Percentiles rank a stretch among this genome's conserved stretches.
Conservation (phyloP, 148 eudicot genomes). For the Talinum fruticosum region DNA sequence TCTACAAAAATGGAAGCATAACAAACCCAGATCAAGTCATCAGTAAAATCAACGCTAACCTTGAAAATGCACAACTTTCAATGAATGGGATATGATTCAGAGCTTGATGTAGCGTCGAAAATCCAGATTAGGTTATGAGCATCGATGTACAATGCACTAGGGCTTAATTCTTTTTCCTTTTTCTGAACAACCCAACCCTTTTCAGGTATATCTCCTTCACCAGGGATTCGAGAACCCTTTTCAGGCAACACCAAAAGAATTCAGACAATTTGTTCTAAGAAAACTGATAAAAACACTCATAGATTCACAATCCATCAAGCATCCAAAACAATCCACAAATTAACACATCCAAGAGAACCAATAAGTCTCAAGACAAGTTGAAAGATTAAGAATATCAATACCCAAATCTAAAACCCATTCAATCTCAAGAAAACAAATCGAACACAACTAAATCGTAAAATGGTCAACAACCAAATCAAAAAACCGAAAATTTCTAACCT, state of each 20-base stretch:
- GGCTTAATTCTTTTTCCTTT: too few relatives aligned
- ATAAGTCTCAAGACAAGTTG: neutral
- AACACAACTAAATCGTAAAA: neutral
- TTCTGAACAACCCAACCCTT: too few relatives aligned
- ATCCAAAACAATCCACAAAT: neutral
- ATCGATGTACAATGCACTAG: too few relatives aligned
- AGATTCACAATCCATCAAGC: neutral
- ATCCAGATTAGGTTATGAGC: neutral
- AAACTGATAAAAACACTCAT: neutral
- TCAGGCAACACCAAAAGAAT: neutral
- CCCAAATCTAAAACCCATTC: neutral
- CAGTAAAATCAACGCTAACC: slow-evolving; percentile 7
- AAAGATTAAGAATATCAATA: neutral
- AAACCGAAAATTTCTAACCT: slow-evolving; percentile 42
- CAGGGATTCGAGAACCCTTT: slow-evolving; percentile 5
- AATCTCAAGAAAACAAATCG: neutral
- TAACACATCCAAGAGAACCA: neutral
- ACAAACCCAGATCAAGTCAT: neutral
- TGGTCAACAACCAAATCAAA: neutral
- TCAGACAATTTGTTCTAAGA: neutral
- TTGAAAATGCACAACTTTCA: neutral
- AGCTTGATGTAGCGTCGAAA: neutral
- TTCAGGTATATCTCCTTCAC: slow-evolving; percentile 1
- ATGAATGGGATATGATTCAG: neutral
- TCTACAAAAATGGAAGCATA: neutral